A percentile compares a stretch with the other conserved stretches of the same genome.
Evolutionary conservation across 768 basidiomycete genomes (phyloP).

Genomic region (Phylloporus arenicola): DNA sequence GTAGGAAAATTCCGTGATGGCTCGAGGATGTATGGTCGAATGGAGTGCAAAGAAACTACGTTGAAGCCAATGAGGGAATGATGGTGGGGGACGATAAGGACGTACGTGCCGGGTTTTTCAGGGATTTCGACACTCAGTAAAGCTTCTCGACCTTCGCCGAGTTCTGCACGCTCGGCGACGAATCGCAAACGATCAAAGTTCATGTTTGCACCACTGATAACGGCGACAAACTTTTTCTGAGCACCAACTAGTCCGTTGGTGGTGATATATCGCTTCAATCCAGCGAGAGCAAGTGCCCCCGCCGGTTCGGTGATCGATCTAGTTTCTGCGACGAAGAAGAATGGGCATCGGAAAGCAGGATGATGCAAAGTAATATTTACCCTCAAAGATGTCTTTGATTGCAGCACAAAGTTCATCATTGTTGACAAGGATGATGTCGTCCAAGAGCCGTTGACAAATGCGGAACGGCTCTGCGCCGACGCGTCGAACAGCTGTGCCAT

Average conservation of each 20-base stretch:
- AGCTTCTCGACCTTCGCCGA: conserved; percentile 93
- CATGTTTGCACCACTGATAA: conserved; percentile 97
- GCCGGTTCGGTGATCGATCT: conserved; percentile 95
- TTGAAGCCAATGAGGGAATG: conserved; percentile 1
- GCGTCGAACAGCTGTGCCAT: conserved; percentile 94
- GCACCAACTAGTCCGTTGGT: conserved; percentile 78
- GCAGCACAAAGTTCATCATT: conserved; percentile 98
- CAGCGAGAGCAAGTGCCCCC: conserved; percentile 88
- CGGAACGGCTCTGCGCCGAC: conserved; percentile 95
- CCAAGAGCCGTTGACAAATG: conserved; percentile 79
- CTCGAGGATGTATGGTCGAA: conserved; percentile 81
- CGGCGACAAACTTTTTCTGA: conserved; percentile 82
- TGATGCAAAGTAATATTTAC: conserved; percentile 35
- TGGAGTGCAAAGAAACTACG: conserved; percentile 83
- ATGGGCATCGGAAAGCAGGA: background rate
- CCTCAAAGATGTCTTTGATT: conserved; percentile 98
- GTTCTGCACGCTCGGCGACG: conserved; percentile 96
- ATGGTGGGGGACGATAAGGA: background rate
- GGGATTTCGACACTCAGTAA: conserved; percentile 93
- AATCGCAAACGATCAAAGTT: conserved; percentile 96
- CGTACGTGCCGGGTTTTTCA: conserved; percentile 84
- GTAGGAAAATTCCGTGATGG: conserved; percentile 94
- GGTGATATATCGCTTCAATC: conserved; percentile 81
- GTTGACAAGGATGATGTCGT: conserved; percentile 76
- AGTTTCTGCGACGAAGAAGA: conserved; percentile 51